Conservation (phyloP, 2,329 filamentous ascomycete species). For the Fusarium secorum region DNA sequence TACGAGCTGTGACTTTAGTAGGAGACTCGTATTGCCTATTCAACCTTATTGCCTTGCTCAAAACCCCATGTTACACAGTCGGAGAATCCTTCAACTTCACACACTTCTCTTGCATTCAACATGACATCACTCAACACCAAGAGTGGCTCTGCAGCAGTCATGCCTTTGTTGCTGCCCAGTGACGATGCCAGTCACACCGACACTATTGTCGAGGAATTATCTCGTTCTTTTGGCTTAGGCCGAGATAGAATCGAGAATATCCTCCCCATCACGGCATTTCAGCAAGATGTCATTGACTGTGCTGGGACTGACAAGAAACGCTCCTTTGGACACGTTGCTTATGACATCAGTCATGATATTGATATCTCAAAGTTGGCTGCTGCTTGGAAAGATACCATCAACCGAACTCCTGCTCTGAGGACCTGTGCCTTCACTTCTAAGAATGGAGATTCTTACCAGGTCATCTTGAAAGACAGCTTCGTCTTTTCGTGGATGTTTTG, state of each 20-base stretch:
- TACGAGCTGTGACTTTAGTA: background rate
- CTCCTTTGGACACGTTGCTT: background rate
- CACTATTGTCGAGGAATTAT: background rate
- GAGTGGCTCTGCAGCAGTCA: no score
- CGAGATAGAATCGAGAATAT: background rate
- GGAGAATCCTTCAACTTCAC: background rate
- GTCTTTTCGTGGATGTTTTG: constrained; percentile 11
- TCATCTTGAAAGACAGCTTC: background rate
- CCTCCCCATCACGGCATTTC: background rate
- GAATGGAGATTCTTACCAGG: background rate
- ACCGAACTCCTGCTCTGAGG: background rate
- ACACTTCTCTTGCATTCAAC: background rate
- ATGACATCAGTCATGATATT: background rate
- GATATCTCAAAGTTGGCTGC: background rate
- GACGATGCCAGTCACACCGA: background rate
- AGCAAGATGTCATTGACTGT: constrained; percentile 1
- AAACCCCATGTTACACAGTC: no score
- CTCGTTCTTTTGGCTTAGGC: background rate
- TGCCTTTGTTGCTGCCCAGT: background rate
- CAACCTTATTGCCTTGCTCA: background rate
- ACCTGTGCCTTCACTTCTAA: background rate
- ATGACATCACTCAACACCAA: background rate
- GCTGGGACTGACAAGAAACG: background rate
- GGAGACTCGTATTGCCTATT: background rate
- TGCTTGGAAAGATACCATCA: constrained; percentile 8